Conservation (phyloP, 768 basidiomycete species). For the Boletus rubropictus region DNA sequence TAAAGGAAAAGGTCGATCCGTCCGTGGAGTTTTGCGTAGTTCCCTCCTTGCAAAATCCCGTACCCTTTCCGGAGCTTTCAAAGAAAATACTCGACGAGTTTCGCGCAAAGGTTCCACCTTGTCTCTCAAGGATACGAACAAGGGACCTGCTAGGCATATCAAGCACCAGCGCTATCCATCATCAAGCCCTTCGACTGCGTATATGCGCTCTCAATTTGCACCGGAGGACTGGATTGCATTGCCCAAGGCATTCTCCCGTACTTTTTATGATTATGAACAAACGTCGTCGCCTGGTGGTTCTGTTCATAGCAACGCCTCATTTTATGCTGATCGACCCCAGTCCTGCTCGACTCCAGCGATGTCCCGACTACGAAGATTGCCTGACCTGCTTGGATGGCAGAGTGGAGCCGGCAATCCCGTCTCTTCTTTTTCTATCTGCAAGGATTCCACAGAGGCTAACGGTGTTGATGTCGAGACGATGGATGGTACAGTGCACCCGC, state of each 20-base stretch:
- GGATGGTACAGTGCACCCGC: slow-evolving; percentile 4
- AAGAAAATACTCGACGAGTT: slow-evolving; percentile 13
- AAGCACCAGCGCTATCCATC: slow-evolving; percentile 19
- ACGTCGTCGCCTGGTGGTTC: slow-evolving; percentile 1
- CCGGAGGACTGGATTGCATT: slow-evolving; percentile 14
- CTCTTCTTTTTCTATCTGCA: background rate
- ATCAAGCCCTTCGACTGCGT: slow-evolving; percentile 20
- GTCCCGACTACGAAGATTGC: slow-evolving; percentile 1
- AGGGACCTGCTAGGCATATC: slow-evolving; percentile 8
- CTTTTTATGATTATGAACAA: background rate
- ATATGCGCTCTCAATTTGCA: slow-evolving; percentile 23
- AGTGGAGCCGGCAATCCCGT: background rate
- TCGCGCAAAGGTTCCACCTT: slow-evolving; percentile 15
- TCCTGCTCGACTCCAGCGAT: slow-evolving; percentile 25
- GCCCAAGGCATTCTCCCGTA: slow-evolving; percentile 5
- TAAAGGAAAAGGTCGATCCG: slow-evolving; percentile 10
- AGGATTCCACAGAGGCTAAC: background rate
- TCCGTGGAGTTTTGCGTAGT: slow-evolving; percentile 14
- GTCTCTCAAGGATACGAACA: slow-evolving; percentile 15
- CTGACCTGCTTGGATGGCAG: background rate
- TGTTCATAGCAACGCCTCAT: slow-evolving; percentile 9
- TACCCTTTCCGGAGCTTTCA: slow-evolving; percentile 32
- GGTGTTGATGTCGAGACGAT: slow-evolving; percentile 20
- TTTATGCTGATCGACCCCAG: slow-evolving; percentile 20
- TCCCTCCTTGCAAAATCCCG: slow-evolving; percentile 33